These are phyloP conservation scores for Diaporthe aspalathi DNA, from an alignment of 2,329 filamentous ascomycete genomes.

Conservation along the genomic window DNA sequence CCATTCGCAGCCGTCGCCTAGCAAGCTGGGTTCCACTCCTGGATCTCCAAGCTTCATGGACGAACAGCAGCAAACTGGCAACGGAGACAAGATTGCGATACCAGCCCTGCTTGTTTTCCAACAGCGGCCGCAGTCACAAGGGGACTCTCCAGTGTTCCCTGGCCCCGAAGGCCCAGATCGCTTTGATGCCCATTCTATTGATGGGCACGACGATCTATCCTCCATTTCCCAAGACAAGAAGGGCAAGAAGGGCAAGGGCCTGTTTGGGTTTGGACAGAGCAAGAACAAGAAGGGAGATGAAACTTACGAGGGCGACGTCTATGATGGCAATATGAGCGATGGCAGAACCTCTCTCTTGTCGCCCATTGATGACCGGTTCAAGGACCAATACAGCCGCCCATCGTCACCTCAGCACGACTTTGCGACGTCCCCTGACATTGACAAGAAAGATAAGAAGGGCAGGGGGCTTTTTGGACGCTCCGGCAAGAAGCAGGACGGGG, in stretches of 20 bases:
- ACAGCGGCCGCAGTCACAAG: background rate
- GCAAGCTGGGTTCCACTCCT: background rate
- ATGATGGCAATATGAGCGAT: background rate
- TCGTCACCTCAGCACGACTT: background rate
- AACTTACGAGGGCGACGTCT: background rate
- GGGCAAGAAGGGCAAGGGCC: slow-evolving; percentile 4
- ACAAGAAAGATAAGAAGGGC: slow-evolving; percentile 26
- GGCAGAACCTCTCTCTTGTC: background rate
- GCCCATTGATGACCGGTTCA: background rate
- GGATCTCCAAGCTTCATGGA: background rate
- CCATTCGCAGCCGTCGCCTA: too few species aligned
- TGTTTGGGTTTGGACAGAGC: background rate
- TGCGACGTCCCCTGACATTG: background rate
- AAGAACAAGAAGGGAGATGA: background rate
- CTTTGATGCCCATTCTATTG: background rate
- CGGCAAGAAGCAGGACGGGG: background rate
- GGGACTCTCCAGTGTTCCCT: slow-evolving; percentile 3
- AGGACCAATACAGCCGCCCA: background rate
- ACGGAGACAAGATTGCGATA: background rate
- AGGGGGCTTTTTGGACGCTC: background rate
- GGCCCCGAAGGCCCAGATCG: background rate
- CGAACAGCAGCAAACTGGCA: background rate
- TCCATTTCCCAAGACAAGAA: slow-evolving; percentile 1
- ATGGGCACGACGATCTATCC: background rate
- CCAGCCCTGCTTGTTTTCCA: slow-evolving; percentile 12